phyloP scores from a whole-genome alignment of 2,329 filamentous ascomycete genomes.

The Ambrosiella beaveri region DNA sequence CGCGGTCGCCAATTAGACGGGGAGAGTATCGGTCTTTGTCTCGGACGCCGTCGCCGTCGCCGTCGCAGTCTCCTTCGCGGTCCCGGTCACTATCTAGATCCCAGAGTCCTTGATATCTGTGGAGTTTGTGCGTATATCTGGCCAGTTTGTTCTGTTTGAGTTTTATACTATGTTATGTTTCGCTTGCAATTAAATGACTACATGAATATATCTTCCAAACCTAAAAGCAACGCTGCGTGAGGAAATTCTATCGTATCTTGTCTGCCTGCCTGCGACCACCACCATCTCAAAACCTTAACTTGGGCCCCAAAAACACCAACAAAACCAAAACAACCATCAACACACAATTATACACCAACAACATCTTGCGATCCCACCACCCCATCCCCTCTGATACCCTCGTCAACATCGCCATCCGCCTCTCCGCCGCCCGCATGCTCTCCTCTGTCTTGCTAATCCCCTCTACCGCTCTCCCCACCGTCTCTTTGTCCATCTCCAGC shows the following conservation, averaged over 20 bases:
- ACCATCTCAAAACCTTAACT: slow-evolving; percentile 48
- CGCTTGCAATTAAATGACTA: no score
- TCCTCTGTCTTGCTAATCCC: slow-evolving; percentile 62
- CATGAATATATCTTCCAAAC: not conserved
- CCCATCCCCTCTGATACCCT: slow-evolving; percentile 77
- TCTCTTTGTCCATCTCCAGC: slow-evolving; percentile 54
- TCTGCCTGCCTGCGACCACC: not conserved
- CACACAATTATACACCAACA: slow-evolving; percentile 71
- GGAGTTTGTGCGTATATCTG: not conserved
- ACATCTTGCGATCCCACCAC: slow-evolving; percentile 67
- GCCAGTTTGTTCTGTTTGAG: not conserved
- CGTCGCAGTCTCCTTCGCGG: slow-evolving; percentile 7
- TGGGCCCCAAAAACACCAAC: slow-evolving; percentile 73
- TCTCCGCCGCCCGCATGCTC: slow-evolving; percentile 59
- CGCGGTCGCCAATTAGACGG: slow-evolving; percentile 1
- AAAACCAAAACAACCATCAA: slow-evolving; percentile 63
- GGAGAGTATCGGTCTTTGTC: not conserved
- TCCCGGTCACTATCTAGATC: slow-evolving; percentile 3
- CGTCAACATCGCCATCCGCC: slow-evolving; percentile 58
- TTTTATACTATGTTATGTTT: not conserved
- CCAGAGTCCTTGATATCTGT: slow-evolving; percentile 3
- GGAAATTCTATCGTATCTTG: not conserved
- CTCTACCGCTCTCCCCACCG: slow-evolving; percentile 52
- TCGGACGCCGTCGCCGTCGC: not conserved
- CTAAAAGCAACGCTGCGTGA: not conserved